These are phyloP conservation scores for Talaromyces nanjingensis DNA, from an alignment of 495 filamentous ascomycete genomes.

Conservation along the genomic window DNA sequence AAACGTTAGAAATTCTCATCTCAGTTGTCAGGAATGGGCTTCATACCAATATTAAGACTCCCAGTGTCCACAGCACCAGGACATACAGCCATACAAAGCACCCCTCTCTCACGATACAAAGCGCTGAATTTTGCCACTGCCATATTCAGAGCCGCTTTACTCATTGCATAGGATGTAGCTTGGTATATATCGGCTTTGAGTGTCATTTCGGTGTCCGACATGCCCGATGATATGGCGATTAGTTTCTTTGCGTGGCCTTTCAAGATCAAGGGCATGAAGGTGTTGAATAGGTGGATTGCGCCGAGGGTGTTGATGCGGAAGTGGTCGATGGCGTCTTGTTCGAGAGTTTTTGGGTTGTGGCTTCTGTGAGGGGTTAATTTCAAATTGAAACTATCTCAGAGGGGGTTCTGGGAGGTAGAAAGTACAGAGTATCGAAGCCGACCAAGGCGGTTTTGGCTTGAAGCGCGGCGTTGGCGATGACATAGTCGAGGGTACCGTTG, in stretches of 20 bases:
- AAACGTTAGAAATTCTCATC: background rate
- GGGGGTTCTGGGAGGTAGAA: background rate
- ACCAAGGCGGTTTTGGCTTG: constrained; percentile 50
- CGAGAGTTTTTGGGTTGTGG: constrained; percentile 17
- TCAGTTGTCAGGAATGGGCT: background rate
- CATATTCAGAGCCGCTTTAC: constrained; percentile 25
- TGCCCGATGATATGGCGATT: constrained; percentile 31
- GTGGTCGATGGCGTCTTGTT: constrained; percentile 10
- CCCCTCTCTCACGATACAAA: constrained; percentile 9
- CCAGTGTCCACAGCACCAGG: constrained; percentile 22
- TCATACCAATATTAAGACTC: constrained; percentile 8
- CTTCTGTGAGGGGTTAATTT: constrained; percentile 12
- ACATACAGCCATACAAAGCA: constrained; percentile 14
- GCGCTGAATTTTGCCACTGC: constrained; percentile 2
- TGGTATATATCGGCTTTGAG: constrained; percentile 18
- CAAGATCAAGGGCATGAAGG: constrained; percentile 35
- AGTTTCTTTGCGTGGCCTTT: constrained; percentile 40
- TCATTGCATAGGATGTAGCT: constrained; percentile 23
- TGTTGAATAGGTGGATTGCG: constrained; percentile 35
- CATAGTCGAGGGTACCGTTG: constrained; percentile 26
- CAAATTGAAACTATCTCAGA: background rate
- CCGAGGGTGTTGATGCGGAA: constrained; percentile 31
- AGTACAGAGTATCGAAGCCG: constrained; percentile 12
- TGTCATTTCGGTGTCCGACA: constrained; percentile 20
- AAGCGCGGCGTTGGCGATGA: constrained; percentile 37